Percentiles rank a stretch among this genome's conserved stretches.
Conservation (phyloP, 106 monocot species). For the Agapanthus africanus region DNA sequence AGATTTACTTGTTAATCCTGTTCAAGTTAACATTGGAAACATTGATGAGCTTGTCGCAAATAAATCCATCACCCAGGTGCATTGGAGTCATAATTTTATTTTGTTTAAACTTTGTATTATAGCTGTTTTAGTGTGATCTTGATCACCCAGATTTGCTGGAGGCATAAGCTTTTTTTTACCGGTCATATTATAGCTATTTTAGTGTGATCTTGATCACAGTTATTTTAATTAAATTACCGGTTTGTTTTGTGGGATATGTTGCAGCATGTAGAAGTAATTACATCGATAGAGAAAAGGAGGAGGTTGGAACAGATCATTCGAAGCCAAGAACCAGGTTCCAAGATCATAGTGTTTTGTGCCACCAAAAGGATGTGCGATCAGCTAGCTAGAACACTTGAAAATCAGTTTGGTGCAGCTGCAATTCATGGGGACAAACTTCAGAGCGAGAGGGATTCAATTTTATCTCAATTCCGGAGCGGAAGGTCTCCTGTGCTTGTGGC, state of each 20-base stretch:
- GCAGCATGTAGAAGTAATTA: slow-evolving; percentile 67
- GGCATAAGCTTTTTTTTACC: too few relatives aligned
- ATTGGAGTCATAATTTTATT: not conserved
- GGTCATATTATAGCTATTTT: too few relatives aligned
- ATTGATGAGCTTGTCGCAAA: slow-evolving; percentile 65
- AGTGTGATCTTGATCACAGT: not conserved
- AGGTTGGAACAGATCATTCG: slow-evolving; percentile 60
- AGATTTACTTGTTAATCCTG: slow-evolving; percentile 48
- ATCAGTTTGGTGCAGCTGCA: slow-evolving; percentile 65
- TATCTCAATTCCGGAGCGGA: slow-evolving; percentile 57
- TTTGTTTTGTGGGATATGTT: not conserved
- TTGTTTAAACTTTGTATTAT: too few relatives aligned
- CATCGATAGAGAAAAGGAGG: slow-evolving; percentile 46
- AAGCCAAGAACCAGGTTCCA: slow-evolving; percentile 75
- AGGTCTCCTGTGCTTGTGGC: slow-evolving; percentile 77
- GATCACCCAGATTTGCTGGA: too few relatives aligned
- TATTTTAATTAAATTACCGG: not conserved
- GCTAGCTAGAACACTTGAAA: slow-evolving; percentile 43
- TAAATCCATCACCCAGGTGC: slow-evolving; percentile 67
- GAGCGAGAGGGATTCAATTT: slow-evolving; percentile 57
- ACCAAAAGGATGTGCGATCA: slow-evolving; percentile 91
- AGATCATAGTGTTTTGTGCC: slow-evolving; percentile 68
- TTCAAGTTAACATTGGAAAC: slow-evolving; percentile 60
- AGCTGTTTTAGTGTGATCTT: too few relatives aligned
- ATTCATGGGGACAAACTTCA: slow-evolving; percentile 87